These are phyloP conservation scores for Apophysomyces ossiformis DNA, from an alignment of 371 early-diverging fungal species.

Conservation along the genomic window DNA sequence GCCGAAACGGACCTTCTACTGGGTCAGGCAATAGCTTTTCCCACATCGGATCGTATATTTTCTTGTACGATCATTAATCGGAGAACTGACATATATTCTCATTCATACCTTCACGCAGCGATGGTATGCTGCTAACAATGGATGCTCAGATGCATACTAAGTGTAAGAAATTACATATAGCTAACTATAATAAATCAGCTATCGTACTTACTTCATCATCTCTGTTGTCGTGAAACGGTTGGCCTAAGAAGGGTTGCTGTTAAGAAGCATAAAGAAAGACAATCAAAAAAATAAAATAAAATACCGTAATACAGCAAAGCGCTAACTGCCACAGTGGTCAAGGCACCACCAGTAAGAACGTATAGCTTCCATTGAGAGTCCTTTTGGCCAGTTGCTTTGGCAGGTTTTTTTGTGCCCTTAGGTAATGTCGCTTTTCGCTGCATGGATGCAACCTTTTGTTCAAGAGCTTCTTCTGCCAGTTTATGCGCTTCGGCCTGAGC, in stretches of 20 bases:
- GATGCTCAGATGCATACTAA: neutral
- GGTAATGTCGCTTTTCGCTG: slow-evolving; percentile 42
- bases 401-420: slow-evolving; percentile 57
- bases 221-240: slow-evolving; percentile 37
- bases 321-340: slow-evolving; percentile 23
- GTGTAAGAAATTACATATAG: neutral
- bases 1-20: slow-evolving; percentile 78
- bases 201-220: slow-evolving; percentile 32
- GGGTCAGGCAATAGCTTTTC: slow-evolving; percentile 91
- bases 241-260: slow-evolving; percentile 19
- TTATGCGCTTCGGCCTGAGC: slow-evolving; percentile 26
- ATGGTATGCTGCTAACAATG: neutral
- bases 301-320: slow-evolving; percentile 34
- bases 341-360: slow-evolving; percentile 28
- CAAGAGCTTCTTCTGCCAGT: slow-evolving; percentile 50
- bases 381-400: slow-evolving; percentile 39
- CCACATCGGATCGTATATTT: slow-evolving; percentile 67
- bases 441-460: slow-evolving; percentile 41
- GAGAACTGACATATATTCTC: neutral
- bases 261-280: neutral
- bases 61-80: slow-evolving; percentile 21
- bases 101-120: neutral
- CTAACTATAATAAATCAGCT: neutral
- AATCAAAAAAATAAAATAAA: neutral
- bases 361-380: slow-evolving; percentile 32